phyloP scores from a whole-genome alignment of 176 grass and related monocot genomes.

The Oryza australiensis region DNA sequence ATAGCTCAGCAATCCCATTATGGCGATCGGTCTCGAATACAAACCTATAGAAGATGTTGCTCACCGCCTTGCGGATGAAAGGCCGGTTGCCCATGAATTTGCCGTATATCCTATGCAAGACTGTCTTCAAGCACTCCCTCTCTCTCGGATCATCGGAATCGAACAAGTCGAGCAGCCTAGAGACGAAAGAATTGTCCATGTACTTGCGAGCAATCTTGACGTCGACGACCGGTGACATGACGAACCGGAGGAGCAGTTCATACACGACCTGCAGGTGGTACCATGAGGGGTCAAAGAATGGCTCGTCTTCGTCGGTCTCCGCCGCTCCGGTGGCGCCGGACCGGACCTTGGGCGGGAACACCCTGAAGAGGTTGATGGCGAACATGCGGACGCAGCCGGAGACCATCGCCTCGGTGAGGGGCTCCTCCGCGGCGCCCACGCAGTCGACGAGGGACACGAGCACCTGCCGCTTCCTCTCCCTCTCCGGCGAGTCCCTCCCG shows the following conservation, averaged over 20 bases:
- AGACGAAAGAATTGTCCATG: conserved; percentile 77
- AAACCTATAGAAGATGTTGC: conserved; percentile 87
- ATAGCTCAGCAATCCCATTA: conserved; percentile 77
- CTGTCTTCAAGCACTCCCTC: conserved; percentile 80
- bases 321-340: conserved; percentile 16
- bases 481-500: conserved; percentile 65
- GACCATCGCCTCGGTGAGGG: conserved; percentile 80
- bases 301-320: conserved; percentile 79
- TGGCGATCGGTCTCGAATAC: conserved; percentile 69
- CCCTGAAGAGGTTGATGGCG: conserved; percentile 89
- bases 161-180: conserved; percentile 78
- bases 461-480: conserved; percentile 80
- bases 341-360: conserved; percentile 78
- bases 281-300: conserved; percentile 88
- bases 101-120: conserved; percentile 76
- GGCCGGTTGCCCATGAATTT: conserved; percentile 84
- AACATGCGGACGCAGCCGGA: conserved; percentile 79
- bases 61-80: conserved; percentile 81
- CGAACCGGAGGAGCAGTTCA: conserved; percentile 78
- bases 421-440: conserved; percentile 50
- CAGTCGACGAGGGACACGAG: conserved; percentile 74
- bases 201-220: conserved; percentile 84
- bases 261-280: conserved; percentile 91
- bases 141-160: conserved; percentile 96
- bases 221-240: conserved; percentile 70